These are phyloP conservation scores for Oryza meridionalis DNA, from an alignment of 176 grass and related monocot species.

Conservation along the genomic window DNA sequence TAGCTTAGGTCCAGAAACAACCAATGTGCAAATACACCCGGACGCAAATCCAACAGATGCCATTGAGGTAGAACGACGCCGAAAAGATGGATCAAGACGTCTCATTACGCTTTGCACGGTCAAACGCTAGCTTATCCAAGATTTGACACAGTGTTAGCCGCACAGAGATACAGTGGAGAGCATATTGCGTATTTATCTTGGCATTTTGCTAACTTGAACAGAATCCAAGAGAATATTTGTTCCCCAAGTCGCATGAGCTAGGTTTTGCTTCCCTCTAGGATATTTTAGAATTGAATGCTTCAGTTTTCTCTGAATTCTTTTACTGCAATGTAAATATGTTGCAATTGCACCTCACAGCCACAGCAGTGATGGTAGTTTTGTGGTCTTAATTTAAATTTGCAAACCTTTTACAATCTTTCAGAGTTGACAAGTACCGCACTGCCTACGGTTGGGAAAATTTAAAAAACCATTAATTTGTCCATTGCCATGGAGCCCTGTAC, in stretches of 20 bases:
- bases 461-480: background rate
- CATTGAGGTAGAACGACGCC: background rate
- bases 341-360: background rate
- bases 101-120: background rate
- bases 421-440: background rate
- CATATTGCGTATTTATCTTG: background rate
- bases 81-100: conserved; percentile 13
- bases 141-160: background rate
- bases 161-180: background rate
- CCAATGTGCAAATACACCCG: background rate
- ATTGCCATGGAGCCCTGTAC: background rate
- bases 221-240: background rate
- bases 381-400: background rate
- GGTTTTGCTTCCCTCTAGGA: background rate
- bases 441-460: background rate
- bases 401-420: background rate
- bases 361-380: background rate
- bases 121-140: conserved; percentile 2
- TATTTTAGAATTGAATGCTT: background rate
- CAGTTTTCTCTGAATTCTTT: background rate
- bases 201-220: background rate
- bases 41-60: background rate
- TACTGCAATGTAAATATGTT: background rate
- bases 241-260: background rate
- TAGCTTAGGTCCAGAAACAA: background rate